phyloP scores from a whole-genome alignment of 768 basidiomycete species.

The Calocera viscosa region DNA sequence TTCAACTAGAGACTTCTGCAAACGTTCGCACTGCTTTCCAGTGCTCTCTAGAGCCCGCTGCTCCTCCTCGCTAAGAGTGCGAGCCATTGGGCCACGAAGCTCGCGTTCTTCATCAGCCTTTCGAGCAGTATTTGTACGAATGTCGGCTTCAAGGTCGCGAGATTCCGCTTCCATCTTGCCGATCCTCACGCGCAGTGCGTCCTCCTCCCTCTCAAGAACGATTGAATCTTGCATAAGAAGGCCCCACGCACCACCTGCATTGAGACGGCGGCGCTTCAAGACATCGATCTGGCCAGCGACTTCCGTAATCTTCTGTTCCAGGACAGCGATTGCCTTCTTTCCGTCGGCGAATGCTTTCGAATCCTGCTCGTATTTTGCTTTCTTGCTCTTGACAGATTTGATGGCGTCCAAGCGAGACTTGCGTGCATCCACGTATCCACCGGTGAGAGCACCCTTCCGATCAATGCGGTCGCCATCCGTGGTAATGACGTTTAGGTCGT shows the following conservation, averaged over 20 bases:
- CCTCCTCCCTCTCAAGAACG: constrained; percentile 52
- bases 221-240: constrained; percentile 50
- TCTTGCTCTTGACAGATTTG: constrained; percentile 63
- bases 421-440: constrained; percentile 88
- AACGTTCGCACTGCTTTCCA: constrained; percentile 60
- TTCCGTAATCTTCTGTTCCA: constrained; percentile 81
- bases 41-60: constrained; percentile 50
- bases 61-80: constrained; percentile 63
- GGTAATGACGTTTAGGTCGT: constrained; percentile 93
- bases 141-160: constrained; percentile 61
- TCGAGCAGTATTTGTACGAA: constrained; percentile 49
- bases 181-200: constrained; percentile 50
- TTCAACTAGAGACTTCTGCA: constrained; percentile 58
- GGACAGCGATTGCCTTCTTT: constrained; percentile 48
- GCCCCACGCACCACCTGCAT: constrained; percentile 56
- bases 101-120: constrained; percentile 55
- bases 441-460: constrained; percentile 87
- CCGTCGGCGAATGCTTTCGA: constrained; percentile 56
- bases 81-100: constrained; percentile 58
- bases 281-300: constrained; percentile 62
- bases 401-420: constrained; percentile 83
- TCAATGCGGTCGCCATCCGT: constrained; percentile 97
- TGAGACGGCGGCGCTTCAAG: constrained; percentile 52
- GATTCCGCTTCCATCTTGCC: constrained; percentile 51
- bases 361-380: constrained; percentile 54